phyloP scores from a whole-genome alignment of 1,284 basidiomycete species.

The Pseudozyma sp. region DNA sequence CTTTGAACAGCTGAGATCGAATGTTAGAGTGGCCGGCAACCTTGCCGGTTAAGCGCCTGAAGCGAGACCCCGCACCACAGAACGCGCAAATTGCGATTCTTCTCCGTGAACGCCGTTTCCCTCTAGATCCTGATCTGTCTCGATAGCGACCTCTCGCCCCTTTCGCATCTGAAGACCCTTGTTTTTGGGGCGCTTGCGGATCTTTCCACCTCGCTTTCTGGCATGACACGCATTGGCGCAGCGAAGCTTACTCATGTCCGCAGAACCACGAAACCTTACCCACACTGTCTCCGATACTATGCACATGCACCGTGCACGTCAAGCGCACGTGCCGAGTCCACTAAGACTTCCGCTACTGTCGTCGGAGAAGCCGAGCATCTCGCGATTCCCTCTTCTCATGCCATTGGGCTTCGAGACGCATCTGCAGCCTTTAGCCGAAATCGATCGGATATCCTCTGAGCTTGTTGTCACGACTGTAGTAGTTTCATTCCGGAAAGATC shows the following conservation, averaged over 20 bases:
- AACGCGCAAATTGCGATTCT: background rate
- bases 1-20: no score
- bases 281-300: no score
- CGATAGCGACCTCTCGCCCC: background rate
- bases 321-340: no score
- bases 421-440: background rate
- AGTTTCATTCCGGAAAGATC: no score
- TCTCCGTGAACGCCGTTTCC: slow-evolving; percentile 19
- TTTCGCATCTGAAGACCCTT: background rate
- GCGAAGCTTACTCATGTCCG: background rate
- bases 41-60: no score
- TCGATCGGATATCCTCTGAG: background rate
- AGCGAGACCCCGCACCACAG: no score
- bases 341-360: no score
- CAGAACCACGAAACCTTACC: background rate
- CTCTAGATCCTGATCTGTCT: slow-evolving; percentile 15
- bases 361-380: background rate
- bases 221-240: background rate
- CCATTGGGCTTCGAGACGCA: background rate
- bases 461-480: background rate
- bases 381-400: background rate
- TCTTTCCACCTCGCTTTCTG: slow-evolving; percentile 5
- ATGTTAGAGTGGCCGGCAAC: slow-evolving; percentile 1
- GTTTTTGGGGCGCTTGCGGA: background rate
- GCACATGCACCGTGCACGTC: no score